These are phyloP conservation scores for Fraxinus americana DNA, from an alignment of 257 asterid species.

Conservation along the genomic window DNA sequence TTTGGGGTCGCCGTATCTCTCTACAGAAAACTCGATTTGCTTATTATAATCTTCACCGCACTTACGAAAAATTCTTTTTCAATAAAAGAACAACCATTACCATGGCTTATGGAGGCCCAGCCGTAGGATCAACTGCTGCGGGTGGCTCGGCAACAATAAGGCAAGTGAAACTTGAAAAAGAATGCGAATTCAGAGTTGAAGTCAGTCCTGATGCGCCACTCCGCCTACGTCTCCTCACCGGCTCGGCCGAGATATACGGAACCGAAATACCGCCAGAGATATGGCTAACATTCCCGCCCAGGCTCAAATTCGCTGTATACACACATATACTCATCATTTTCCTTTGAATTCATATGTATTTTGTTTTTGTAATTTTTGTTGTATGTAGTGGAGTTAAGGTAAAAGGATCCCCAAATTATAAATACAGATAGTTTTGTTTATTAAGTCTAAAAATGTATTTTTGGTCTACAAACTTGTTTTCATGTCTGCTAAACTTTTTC, in stretches of 20 bases:
- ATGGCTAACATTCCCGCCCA: constrained; percentile 71
- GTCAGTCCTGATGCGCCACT: constrained; percentile 72
- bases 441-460: neutral
- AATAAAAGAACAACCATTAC: neutral
- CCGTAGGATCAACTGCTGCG: constrained; percentile 52
- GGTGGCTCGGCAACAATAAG: constrained; percentile 39
- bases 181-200: constrained; percentile 90
- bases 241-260: constrained; percentile 88
- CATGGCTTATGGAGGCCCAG: constrained; percentile 78
- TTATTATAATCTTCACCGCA: neutral
- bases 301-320: constrained; percentile 86
- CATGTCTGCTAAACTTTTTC: neutral
- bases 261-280: constrained; percentile 91
- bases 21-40: neutral
- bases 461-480: neutral
- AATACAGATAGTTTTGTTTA: neutral
- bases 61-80: neutral
- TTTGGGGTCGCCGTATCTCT: neutral
- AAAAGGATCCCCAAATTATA: neutral
- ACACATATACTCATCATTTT: neutral
- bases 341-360: neutral
- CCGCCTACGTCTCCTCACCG: constrained; percentile 75
- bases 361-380: neutral
- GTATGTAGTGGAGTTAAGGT: neutral
- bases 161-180: constrained; percentile 89